These are phyloP conservation scores for Isabelozyma gotoi DNA, from an alignment of 805 yeast genomes.

Conservation along the genomic window DNA sequence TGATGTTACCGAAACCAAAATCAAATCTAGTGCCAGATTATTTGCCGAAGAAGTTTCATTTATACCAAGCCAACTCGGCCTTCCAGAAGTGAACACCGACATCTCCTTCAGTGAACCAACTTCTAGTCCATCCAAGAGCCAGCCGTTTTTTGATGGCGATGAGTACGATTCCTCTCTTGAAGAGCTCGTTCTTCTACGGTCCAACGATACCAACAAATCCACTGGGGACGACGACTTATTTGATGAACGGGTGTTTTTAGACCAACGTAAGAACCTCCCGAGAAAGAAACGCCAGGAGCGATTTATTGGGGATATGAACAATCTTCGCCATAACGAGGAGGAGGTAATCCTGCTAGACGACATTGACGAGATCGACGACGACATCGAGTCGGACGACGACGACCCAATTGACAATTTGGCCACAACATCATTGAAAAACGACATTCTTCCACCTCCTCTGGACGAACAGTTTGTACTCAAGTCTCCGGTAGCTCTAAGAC, in stretches of 20 bases:
- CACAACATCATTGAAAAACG: background rate
- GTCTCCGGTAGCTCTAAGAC: constrained; percentile 2
- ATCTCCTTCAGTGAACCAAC: too few relatives aligned
- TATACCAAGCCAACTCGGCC: too few relatives aligned
- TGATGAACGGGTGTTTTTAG: constrained; percentile 1
- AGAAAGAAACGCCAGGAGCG: constrained; percentile 7
- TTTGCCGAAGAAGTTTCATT: too few relatives aligned
- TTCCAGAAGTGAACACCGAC: too few relatives aligned
- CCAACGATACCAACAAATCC: constrained; percentile 26
- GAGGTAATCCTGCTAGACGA: constrained; percentile 3
- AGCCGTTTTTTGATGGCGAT: constrained; percentile 1
- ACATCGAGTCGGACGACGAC: too few relatives aligned
- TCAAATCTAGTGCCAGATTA: too few relatives aligned
- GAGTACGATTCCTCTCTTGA: constrained; percentile 14
- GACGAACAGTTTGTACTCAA: background rate
- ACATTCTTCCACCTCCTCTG: background rate
- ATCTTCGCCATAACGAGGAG: constrained; percentile 30
- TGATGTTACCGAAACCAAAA: too few relatives aligned
- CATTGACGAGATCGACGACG: constrained; percentile 1
- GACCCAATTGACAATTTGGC: background rate
- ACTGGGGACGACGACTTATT: constrained; percentile 8
- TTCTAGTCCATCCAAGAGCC: too few relatives aligned
- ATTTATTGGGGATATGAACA: constrained; percentile 23
- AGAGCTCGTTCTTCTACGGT: constrained; percentile 13
- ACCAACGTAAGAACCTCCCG: background rate